Conservation (phyloP, 2,329 filamentous ascomycete species). For the Didymella segeticola region DNA sequence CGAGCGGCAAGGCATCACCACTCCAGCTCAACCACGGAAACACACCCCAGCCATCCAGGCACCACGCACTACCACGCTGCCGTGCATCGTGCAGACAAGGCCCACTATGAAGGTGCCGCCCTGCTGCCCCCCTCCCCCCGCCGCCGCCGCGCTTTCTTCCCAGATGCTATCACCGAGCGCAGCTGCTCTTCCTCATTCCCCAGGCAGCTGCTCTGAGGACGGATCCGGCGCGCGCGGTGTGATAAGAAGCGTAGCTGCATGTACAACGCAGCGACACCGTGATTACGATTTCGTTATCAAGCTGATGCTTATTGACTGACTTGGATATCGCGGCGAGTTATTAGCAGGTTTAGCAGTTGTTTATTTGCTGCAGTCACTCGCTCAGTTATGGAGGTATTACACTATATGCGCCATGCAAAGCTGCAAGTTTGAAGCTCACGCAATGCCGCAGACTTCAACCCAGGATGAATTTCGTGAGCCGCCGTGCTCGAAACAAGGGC, state of each 20-base stretch:
- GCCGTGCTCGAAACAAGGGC: background rate
- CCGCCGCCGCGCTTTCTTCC: constrained; percentile 7
- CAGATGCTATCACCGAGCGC: background rate
- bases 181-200: constrained; percentile 16
- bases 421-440: background rate
- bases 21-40: constrained; percentile 1
- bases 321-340: background rate
- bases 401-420: background rate
- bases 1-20: constrained; percentile 13
- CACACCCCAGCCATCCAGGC: constrained; percentile 2
- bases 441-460: background rate
- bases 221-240: constrained; percentile 10
- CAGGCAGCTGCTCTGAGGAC: constrained; percentile 4
- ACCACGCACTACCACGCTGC: constrained; percentile 1
- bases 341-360: constrained; percentile 4
- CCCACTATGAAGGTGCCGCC: background rate
- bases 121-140: no score
- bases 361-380: background rate
- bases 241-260: constrained; percentile 1
- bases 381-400: constrained; percentile 11
- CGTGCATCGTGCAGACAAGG: constrained; percentile 2
- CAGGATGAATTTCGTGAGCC: background rate
- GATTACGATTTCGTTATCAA: constrained; percentile 1
- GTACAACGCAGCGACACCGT: constrained; percentile 8
- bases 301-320: constrained; percentile 2